Conservation (phyloP, 305 asterid genomes). For the Fraxinus nigra region DNA sequence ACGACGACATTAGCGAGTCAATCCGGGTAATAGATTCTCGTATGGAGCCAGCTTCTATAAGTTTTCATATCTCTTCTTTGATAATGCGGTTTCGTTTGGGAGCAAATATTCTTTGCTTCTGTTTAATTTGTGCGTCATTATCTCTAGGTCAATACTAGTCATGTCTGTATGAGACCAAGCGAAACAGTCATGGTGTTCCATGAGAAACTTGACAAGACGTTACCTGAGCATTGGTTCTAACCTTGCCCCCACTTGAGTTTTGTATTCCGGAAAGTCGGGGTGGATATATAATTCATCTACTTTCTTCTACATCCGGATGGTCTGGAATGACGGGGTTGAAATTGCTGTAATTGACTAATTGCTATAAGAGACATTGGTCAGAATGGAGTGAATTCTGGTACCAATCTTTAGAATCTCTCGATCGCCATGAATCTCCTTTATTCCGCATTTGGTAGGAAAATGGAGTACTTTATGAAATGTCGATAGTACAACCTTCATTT, state of each 20-base stretch:
- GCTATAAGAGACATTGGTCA: neutral
- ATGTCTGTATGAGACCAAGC: neutral
- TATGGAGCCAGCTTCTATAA: neutral
- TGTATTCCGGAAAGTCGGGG: neutral
- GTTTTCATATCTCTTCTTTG: too few species aligned
- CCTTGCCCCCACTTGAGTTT: too few species aligned
- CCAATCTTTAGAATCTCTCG: too few species aligned
- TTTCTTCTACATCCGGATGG: neutral
- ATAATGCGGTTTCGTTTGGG: neutral
- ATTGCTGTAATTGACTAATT: too few species aligned
- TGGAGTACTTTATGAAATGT: neutral
- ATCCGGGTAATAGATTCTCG: neutral
- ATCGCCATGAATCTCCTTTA: too few species aligned
- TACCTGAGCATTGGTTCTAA: too few species aligned
- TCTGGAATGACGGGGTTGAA: neutral
- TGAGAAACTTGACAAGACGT: neutral
- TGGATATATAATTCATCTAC: neutral
- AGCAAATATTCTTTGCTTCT: too few species aligned
- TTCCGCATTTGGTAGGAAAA: neutral
- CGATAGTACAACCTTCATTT: neutral
- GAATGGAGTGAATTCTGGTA: neutral
- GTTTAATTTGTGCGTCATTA: too few species aligned
- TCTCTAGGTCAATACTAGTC: neutral
- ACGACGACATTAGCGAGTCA: neutral
- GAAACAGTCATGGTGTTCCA: neutral